Conservation (phyloP, 257 asterid genomes). For the Solanum dulcamara region DNA sequence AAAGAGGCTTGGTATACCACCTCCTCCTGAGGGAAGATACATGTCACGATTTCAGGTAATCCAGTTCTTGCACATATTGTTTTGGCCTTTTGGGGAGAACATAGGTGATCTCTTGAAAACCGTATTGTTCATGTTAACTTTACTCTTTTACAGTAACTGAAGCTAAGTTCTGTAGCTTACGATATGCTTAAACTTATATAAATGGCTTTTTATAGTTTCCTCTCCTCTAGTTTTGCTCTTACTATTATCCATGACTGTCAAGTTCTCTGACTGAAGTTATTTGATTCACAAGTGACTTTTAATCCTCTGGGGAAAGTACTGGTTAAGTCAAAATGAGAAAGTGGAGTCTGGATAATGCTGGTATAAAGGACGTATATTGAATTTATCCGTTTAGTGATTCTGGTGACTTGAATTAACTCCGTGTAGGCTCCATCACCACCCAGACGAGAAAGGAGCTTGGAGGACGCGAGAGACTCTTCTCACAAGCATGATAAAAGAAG, state of each 20-base stretch:
- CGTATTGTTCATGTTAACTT: not conserved
- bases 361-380: not conserved
- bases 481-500: conserved; percentile 24
- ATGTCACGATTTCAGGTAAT: conserved; percentile 69
- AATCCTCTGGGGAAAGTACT: not conserved
- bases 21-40: conserved; percentile 89
- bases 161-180: not conserved
- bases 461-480: conserved; percentile 21
- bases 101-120: not conserved
- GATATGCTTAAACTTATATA: not conserved
- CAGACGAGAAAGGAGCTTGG: conserved; percentile 36
- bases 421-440: conserved; percentile 78
- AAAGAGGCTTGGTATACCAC: conserved; percentile 79
- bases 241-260: not conserved
- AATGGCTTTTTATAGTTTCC: not conserved
- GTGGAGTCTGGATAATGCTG: not conserved
- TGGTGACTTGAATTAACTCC: not conserved
- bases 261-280: not conserved
- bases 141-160: not conserved
- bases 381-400: not conserved
- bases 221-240: not conserved
- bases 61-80: not conserved
- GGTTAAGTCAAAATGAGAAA: not conserved
- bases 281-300: not conserved
- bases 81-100: not conserved